These are phyloP conservation scores for Discostella stelligeroides DNA, from an alignment of 108 stramenopile species.

Conservation along the genomic window DNA sequence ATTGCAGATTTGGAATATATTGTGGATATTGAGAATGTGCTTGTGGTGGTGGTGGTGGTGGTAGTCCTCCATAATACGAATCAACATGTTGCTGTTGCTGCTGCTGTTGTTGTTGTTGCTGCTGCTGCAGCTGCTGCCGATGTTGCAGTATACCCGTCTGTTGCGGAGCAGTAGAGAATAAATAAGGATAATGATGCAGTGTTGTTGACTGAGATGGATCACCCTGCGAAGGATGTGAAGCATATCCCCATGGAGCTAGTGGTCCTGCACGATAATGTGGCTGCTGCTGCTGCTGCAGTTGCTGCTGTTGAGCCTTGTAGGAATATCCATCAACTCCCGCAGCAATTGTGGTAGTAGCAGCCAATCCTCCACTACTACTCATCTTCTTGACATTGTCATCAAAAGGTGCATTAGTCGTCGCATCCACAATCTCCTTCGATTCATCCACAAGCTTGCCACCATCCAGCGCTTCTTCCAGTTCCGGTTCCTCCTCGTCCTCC, in stretches of 20 bases:
- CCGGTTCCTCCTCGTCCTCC: constrained; percentile 30
- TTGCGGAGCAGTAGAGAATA: not conserved
- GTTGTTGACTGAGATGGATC: not conserved
- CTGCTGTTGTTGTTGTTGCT: not conserved
- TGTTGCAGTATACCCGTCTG: not conserved
- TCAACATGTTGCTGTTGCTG: not conserved
- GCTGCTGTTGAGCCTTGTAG: too few relatives aligned
- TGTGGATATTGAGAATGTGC: constrained; percentile 7
- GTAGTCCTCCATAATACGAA: too few relatives aligned
- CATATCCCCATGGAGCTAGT: constrained; percentile 6
- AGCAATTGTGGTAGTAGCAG: constrained; percentile 14
- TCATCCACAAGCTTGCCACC: too few relatives aligned
- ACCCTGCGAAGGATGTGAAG: constrained; percentile 14
- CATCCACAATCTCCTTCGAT: too few relatives aligned
- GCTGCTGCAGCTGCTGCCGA: too few relatives aligned
- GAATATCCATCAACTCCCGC: not conserved
- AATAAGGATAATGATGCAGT: not conserved
- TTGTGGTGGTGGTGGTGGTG: too few relatives aligned
- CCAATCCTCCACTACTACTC: too few relatives aligned
- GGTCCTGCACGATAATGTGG: constrained; percentile 3
- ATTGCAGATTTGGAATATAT: constrained; percentile 7
- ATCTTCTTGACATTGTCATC: too few relatives aligned
- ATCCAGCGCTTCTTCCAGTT: too few relatives aligned
- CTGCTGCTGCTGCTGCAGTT: constrained; percentile 12
- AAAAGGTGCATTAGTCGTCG: too few relatives aligned